Evolutionary conservation across 1,139 yeast species (phyloP).

Genomic region (Blastobotrys arbuscula): DNA sequence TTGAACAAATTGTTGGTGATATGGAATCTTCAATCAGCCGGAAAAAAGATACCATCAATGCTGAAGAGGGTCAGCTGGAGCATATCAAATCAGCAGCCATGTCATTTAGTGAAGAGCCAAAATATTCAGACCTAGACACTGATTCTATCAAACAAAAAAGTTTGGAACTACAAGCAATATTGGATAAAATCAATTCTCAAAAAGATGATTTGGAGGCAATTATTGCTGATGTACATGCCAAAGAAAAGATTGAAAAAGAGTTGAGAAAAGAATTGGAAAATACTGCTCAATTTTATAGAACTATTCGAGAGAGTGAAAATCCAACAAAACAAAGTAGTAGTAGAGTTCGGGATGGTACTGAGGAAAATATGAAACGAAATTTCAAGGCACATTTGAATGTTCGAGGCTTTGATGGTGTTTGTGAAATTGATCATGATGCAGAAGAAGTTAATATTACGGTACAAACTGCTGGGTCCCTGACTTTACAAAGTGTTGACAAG

Average conservation of each 20-base stretch:
- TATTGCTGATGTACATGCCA: not conserved
- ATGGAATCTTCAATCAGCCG: too few relatives aligned
- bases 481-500: conserved; percentile 68
- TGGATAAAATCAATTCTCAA: too few relatives aligned
- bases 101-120: not conserved
- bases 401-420: conserved; percentile 72
- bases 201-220: not conserved
- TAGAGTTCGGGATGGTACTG: not conserved
- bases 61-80: too few relatives aligned
- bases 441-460: conserved; percentile 32
- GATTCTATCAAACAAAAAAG: not conserved
- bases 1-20: not conserved
- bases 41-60: too few relatives aligned
- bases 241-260: not conserved
- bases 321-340: conserved; percentile 8
- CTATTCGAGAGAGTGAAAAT: not conserved
- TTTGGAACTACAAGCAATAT: not conserved
- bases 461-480: conserved; percentile 43
- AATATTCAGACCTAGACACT: not conserved
- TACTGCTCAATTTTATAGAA: not conserved
- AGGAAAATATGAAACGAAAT: conserved; percentile 1
- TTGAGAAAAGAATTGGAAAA: not conserved
- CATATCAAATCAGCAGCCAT: not conserved
- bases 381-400: conserved; percentile 28
- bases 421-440: conserved; percentile 55